These are phyloP conservation scores for Teratosphaeriaceae sp. DNA, from an alignment of 2,329 filamentous ascomycete species.

Conservation along the genomic window DNA sequence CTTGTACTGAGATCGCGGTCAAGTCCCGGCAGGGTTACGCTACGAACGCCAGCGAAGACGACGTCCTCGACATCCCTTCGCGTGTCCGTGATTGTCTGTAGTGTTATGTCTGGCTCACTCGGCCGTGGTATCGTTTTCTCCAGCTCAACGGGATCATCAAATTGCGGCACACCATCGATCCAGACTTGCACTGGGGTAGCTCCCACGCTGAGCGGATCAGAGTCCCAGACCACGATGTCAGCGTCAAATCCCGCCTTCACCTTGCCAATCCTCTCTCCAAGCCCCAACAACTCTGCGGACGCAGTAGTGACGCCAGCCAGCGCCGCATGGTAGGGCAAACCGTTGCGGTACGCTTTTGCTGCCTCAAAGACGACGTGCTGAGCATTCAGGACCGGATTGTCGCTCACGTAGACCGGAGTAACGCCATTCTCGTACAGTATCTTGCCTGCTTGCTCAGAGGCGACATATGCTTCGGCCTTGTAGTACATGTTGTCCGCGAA, in stretches of 20 bases:
- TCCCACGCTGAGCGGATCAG: conserved; percentile 34
- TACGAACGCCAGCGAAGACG: conserved; percentile 52
- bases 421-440: conserved; percentile 58
- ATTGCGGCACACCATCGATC: conserved; percentile 44
- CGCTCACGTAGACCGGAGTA: conserved; percentile 61
- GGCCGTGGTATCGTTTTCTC: conserved; percentile 41
- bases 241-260: conserved; percentile 36
- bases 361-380: conserved; percentile 61
- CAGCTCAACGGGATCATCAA: conserved; percentile 45
- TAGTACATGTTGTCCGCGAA: conserved; percentile 70
- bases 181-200: conserved; percentile 37
- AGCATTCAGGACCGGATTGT: conserved; percentile 64
- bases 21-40: conserved; percentile 43
- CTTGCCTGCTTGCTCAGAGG: conserved; percentile 60
- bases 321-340: conserved; percentile 36
- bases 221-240: conserved; percentile 39
- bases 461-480: conserved; percentile 58
- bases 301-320: conserved; percentile 35
- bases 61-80: conserved; percentile 30
- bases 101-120: conserved; percentile 35
- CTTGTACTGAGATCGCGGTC: conserved; percentile 1
- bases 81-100: conserved; percentile 36
- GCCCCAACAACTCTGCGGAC: conserved; percentile 34
- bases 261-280: conserved; percentile 36
- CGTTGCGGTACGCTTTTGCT: conserved; percentile 38